Base-by-base conservation (phyloP, 768 basidiomycete genomes). In the Pholiota microspora region DNA sequence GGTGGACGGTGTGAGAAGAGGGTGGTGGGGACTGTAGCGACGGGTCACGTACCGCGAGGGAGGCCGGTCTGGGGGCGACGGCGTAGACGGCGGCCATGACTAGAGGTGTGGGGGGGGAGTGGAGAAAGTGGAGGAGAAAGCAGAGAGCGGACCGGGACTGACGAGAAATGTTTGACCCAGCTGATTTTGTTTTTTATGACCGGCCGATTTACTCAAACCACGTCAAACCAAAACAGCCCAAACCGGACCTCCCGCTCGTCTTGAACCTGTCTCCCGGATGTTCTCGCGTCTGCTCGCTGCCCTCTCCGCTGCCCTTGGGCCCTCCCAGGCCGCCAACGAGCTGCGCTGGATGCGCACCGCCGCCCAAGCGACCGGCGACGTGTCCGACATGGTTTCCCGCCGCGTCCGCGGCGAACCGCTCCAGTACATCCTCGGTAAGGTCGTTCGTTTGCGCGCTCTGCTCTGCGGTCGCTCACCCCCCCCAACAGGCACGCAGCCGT, bases 371-470 rank as follows among this genome's bases (percentile, higher is more conserved):
- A 29, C 3, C 13, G 28, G 59, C 18, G 49, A 69, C 45, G 71
- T 78, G 28, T 45, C 68, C 7, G 64, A 71, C 24, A 78, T 88
- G 76, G 77, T 94, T 34, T 64, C 68, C 15, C 79, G 89, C 16
- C 74, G 94, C 59, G 64, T 78, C 25, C 57, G 61, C 13, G 89
- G 90, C 9, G 91, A 93, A 69, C 94, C 94, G 0, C 75, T 97
- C 15, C 92, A 95, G 67, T 97, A 95, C 69, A 92, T 97, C 61
- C 77, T 97, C 48, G 93, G 94, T 89, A 67, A 53, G 45, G 21
- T 48, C 40, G 29, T 49, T 51, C 55, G 46, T 60, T 53, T 55
- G 54, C 54, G 42, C 36, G 42, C n/a, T 55, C 42, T 50, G 59
- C 49, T 56, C 40, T 54, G 51, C 40, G 53, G 27, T 53, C 53